A percentile compares a stretch with the other conserved stretches of the same genome.
Conservation (phyloP, 2,329 filamentous ascomycete genomes). For the Lasiodiplodia theobromae region DNA sequence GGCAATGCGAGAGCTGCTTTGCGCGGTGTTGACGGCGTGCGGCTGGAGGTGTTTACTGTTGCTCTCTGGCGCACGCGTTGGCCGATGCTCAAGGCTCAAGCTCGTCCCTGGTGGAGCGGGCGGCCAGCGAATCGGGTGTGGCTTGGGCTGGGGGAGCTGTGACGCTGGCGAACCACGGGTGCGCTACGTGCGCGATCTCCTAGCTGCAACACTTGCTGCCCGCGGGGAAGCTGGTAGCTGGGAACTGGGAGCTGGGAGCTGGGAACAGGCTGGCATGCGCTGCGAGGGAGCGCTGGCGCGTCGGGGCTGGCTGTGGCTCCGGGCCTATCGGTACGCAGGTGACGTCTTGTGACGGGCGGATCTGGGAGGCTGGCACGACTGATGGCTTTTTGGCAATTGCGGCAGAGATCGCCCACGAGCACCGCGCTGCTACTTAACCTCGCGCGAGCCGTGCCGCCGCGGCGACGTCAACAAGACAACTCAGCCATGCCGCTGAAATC, state of each 20-base stretch:
- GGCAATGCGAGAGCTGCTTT: not conserved
- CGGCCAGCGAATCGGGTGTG: conserved; percentile 26
- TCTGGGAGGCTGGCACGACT: conserved; percentile 10
- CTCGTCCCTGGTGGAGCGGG: conserved; percentile 27
- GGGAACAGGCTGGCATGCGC: conserved; percentile 1
- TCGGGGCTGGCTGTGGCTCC: conserved; percentile 1
- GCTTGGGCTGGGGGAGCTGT: conserved; percentile 24
- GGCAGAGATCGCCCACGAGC: conserved; percentile 24
- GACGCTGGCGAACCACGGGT: conserved; percentile 37
- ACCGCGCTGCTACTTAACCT: conserved; percentile 22
- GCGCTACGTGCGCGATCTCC: conserved; percentile 36
- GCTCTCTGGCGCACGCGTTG: conserved; percentile 23
- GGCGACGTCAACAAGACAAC: conserved; percentile 15
- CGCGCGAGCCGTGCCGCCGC: not conserved
- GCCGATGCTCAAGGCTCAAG: conserved; percentile 25
- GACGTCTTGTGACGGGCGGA: conserved; percentile 7
- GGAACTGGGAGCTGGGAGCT: conserved; percentile 4
- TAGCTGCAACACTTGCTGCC: conserved; percentile 36
- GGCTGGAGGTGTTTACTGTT: conserved; percentile 22
- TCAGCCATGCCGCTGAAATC: conserved; percentile 24
- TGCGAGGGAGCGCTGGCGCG: conserved; percentile 3
- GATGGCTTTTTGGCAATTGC: conserved; percentile 5
- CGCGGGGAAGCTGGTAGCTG: conserved; percentile 26
- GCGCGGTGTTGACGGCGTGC: not conserved
- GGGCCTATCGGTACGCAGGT: not conserved